phyloP scores from a whole-genome alignment of 164 flowering plant species.

The Echeveria elegans region DNA sequence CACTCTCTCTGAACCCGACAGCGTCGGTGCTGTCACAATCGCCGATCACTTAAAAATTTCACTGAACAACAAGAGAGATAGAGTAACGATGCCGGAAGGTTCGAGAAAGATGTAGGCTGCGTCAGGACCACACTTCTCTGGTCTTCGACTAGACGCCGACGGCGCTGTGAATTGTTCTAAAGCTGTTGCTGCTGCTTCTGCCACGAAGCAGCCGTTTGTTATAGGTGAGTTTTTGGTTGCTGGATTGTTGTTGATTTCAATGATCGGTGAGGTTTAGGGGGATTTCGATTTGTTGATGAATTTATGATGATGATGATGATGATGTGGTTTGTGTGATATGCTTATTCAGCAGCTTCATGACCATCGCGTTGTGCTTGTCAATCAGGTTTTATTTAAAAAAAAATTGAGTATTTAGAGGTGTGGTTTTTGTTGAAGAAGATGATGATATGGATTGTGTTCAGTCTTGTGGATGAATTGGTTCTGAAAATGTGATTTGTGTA shows the following conservation, averaged over 20 bases:
- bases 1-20: too few species aligned
- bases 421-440: neutral
- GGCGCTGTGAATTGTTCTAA: constrained; percentile 22
- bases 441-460: neutral
- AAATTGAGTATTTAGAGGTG: too few species aligned
- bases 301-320: neutral
- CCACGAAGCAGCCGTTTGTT: constrained; percentile 69
- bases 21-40: too few species aligned
- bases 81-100: constrained; percentile 32
- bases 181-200: constrained; percentile 17
- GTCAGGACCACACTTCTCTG: constrained; percentile 86
- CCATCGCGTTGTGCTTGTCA: constrained; percentile 91
- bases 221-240: constrained; percentile 38
- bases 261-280: neutral
- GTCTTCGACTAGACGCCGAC: constrained; percentile 77
- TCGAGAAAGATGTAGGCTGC: constrained; percentile 65
- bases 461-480: neutral
- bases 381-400: constrained; percentile 48
- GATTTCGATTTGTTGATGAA: neutral
- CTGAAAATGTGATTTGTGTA: neutral
- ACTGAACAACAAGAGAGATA: too few species aligned
- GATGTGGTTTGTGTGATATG: constrained; percentile 63
- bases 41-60: neutral
- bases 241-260: neutral
- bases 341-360: constrained; percentile 97